phyloP scores from a whole-genome alignment of 805 yeast genomes.

The Tetrapisispora arboricola region DNA sequence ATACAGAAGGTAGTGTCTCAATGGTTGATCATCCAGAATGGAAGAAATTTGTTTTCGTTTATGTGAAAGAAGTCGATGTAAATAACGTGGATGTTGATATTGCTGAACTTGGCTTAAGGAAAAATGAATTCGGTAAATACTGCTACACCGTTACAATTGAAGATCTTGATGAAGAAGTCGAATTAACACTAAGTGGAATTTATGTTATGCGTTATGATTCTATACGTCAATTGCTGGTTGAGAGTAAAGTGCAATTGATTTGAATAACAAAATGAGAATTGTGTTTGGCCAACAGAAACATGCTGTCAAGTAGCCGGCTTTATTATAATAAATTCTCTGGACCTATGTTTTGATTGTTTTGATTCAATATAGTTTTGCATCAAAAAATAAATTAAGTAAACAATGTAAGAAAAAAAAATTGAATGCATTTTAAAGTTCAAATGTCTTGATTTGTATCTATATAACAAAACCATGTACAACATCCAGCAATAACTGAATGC shows the following conservation, averaged over 20 bases:
- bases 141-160: constrained; percentile 34
- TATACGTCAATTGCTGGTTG: constrained; percentile 32
- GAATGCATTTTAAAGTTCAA: too few species aligned
- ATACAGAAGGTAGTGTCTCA: constrained; percentile 49
- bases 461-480: too few species aligned
- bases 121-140: constrained; percentile 26
- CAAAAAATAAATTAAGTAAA: too few species aligned
- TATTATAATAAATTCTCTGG: too few species aligned
- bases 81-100: constrained; percentile 4
- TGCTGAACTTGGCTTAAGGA: constrained; percentile 31
- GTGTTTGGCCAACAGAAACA: too few species aligned
- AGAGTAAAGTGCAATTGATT: constrained; percentile 36
- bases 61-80: constrained; percentile 14
- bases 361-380: too few species aligned
- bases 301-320: too few species aligned
- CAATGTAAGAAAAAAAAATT: too few species aligned
- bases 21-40: constrained; percentile 79
- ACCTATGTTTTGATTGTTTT: too few species aligned
- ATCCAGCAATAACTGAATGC: too few species aligned
- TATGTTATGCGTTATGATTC: constrained; percentile 64
- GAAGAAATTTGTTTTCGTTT: constrained; percentile 65
- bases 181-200: constrained; percentile 51
- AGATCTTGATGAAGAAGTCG: constrained; percentile 41
- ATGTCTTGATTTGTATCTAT: too few species aligned
- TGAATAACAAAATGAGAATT: too few species aligned